phyloP scores from a whole-genome alignment of 2,329 filamentous ascomycete genomes.

The Ophiobolus disseminans region DNA sequence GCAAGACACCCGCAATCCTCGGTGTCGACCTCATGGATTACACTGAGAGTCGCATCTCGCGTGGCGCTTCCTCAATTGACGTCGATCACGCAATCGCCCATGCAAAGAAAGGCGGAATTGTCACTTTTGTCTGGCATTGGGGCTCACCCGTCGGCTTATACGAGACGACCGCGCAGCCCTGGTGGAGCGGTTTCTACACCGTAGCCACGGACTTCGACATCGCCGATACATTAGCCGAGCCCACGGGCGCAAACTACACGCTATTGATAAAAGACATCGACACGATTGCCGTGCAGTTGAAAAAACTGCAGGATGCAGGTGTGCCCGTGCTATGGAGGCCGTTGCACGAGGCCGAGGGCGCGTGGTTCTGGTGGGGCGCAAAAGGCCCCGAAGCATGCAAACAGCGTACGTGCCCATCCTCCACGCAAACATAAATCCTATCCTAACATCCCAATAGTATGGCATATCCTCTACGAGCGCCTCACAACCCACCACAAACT shows the following conservation, averaged over 20 bases:
- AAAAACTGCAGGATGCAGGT: conserved; percentile 53
- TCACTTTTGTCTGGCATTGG: conserved; percentile 60
- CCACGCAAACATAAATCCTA: neutral
- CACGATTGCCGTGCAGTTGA: conserved; percentile 56
- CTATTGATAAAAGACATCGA: conserved; percentile 58
- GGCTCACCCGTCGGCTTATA: conserved; percentile 57
- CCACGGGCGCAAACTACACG: conserved; percentile 56
- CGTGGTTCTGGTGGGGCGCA: conserved; percentile 63
- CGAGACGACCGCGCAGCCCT: conserved; percentile 54
- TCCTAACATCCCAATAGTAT: conserved; percentile 33
- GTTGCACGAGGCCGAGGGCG: conserved; percentile 60
- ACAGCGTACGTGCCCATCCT: conserved; percentile 28
- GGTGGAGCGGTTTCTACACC: conserved; percentile 61
- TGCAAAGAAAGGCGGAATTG: conserved; percentile 54
- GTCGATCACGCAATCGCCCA: conserved; percentile 58
- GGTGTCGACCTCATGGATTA: conserved; percentile 60
- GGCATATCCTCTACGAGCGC: conserved; percentile 53
- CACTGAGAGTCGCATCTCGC: conserved; percentile 55
- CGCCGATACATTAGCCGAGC: conserved; percentile 51
- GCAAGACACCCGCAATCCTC: conserved; percentile 58
- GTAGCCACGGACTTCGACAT: conserved; percentile 59
- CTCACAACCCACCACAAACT: conserved; percentile 54
- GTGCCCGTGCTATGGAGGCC: conserved; percentile 58
- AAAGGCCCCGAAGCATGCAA: conserved; percentile 56
- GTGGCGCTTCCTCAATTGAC: conserved; percentile 51